Base-by-base conservation (phyloP, 306 rosid species). In the Rubus idaeus region DNA sequence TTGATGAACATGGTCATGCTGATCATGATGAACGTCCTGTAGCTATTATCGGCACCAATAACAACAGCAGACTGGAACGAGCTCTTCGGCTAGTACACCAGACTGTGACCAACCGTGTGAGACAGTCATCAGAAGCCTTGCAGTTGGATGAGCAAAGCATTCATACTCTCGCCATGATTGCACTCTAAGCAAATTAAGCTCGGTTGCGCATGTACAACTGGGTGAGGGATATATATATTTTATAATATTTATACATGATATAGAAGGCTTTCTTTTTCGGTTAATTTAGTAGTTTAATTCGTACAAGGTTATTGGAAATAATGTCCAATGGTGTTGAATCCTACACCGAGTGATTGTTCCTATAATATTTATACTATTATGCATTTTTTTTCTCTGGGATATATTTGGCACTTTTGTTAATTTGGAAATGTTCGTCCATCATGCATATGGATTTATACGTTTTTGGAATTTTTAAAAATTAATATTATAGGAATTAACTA, bases 51-150 rank as follows among this genome's bases (percentile, higher is more conserved):
- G 16, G 50, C 30, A 6, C 14, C 39, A n/a, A 70, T 37, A 18
- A 14, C 63, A n/a, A 1, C 53, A 42, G 1, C 42, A 49, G 89
- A 80, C 53, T 90, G 84, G 81, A 78, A 55, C 87, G 89, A 30
- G 89, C 90, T 20, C 3, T 86, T 0, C 63, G 85, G 5, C 76
- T 87, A 40, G 77, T 82, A 5, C 45, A 44, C 9, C 17, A 20
- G 71, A 67, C 71, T 8, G 79, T 55, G 45, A 78, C 83, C 0
- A 21, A 37, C 69, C 13, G 47, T n/a, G 47, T 40, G 5, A 64
- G 70, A 17, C 70, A 41, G 70, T 67, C 71, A 3, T 1, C 63
- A 2, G 70, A 56, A 3, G 55, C 74, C 20, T 17, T 76, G 13
- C 75, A 41, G 16, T 12, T 73, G 10, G 61, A 44, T 16, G 73